phyloP scores from a whole-genome alignment of 2,329 filamentous ascomycete genomes.

The Daldinia sp. region DNA sequence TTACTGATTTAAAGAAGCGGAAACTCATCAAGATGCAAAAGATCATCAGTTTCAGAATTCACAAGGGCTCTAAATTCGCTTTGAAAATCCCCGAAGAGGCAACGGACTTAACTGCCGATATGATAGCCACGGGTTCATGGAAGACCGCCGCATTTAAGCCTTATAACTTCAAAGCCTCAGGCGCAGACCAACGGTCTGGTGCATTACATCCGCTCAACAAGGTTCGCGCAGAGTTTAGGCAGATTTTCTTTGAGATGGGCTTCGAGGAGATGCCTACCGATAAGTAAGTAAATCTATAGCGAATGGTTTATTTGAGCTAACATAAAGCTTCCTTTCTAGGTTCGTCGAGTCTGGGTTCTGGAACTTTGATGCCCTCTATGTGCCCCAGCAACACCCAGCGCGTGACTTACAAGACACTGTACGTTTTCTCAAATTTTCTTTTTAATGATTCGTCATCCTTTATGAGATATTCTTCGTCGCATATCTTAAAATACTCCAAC shows the following conservation, averaged over 20 bases:
- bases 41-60: constrained; percentile 82
- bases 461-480: neutral
- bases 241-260: constrained; percentile 99
- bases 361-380: constrained; percentile 96
- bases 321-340: constrained; percentile 60
- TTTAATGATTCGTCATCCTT: neutral
- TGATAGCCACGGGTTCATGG: constrained; percentile 89
- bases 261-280: constrained; percentile 96
- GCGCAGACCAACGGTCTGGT: constrained; percentile 67
- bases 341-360: constrained; percentile 96
- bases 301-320: neutral
- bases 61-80: constrained; percentile 88
- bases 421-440: neutral
- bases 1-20: constrained; percentile 88
- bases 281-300: constrained; percentile 24
- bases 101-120: constrained; percentile 93
- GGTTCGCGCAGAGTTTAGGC: constrained; percentile 85
- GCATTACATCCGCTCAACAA: constrained; percentile 82
- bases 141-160: constrained; percentile 90
- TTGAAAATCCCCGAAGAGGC: constrained; percentile 90
- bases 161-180: constrained; percentile 63
- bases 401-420: constrained; percentile 93
- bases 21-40: constrained; percentile 88
- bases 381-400: constrained; percentile 96
- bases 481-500: neutral